Conservation (phyloP, 148 eudicot species). For the Chenopodium berlandieri region DNA sequence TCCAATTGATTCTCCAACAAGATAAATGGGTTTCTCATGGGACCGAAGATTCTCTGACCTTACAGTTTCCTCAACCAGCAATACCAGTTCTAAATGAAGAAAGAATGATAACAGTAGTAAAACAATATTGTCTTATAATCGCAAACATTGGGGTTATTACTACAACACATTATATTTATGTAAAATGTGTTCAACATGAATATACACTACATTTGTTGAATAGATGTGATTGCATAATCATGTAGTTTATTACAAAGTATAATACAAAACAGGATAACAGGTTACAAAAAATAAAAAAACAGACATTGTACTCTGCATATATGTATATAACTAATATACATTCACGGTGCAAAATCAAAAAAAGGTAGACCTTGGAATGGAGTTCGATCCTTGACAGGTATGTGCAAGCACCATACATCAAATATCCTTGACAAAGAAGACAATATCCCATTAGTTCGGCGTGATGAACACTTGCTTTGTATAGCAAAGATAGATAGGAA, state of each 20-base stretch:
- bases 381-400: conserved; percentile 51
- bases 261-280: too few relatives aligned
- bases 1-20: conserved; percentile 67
- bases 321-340: background rate
- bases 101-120: background rate
- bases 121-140: background rate
- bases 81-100: conserved; percentile 42
- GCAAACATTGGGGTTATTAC: background rate
- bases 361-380: conserved; percentile 45
- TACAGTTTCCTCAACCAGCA: conserved; percentile 51
- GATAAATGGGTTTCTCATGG: conserved; percentile 51
- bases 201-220: too few relatives aligned
- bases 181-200: background rate
- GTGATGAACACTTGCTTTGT: background rate
- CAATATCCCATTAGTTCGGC: conserved; percentile 10
- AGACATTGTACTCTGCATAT: background rate
- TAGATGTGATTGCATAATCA: too few relatives aligned
- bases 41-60: conserved; percentile 40
- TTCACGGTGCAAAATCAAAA: background rate
- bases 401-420: conserved; percentile 62
- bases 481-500: too few relatives aligned
- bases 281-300: too few relatives aligned
- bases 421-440: conserved; percentile 44
- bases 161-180: too few relatives aligned
- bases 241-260: too few relatives aligned